Conservation (phyloP, 148 eudicot species). For the Agrostemma githago region DNA sequence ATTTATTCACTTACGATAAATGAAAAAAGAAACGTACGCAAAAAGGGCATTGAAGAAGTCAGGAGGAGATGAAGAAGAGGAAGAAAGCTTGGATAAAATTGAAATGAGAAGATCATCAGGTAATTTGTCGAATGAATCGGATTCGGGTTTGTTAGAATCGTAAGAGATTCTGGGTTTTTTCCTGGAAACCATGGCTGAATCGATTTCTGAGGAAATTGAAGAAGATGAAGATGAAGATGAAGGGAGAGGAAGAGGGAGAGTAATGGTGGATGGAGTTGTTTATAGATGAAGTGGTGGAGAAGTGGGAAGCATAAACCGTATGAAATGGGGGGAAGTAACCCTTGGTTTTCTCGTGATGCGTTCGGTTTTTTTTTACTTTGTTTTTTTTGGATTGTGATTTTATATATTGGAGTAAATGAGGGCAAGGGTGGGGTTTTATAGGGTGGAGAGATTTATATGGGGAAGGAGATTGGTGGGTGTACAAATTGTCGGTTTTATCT, state of each 20-base stretch:
- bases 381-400: neutral
- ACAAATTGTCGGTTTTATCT: no score
- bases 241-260: neutral
- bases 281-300: constrained; percentile 6
- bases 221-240: neutral
- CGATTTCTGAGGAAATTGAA: neutral
- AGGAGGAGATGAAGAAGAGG: constrained; percentile 41
- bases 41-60: constrained; percentile 43
- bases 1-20: neutral
- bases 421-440: no score
- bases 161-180: constrained; percentile 4
- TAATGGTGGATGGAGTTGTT: neutral
- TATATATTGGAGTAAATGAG: neutral
- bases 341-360: constrained; percentile 7
- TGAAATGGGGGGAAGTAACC: constrained; percentile 2
- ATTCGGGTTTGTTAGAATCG: neutral
- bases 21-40: constrained; percentile 29
- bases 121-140: constrained; percentile 37
- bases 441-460: neutral
- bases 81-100: constrained; percentile 39
- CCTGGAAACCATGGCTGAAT: neutral
- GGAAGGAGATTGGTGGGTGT: neutral
- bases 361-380: neutral
- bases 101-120: constrained; percentile 52
- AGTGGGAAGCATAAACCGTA: constrained; percentile 8